Base-by-base conservation (phyloP, 345 rosid genomes). In the Chamaenerion angustifolium region DNA sequence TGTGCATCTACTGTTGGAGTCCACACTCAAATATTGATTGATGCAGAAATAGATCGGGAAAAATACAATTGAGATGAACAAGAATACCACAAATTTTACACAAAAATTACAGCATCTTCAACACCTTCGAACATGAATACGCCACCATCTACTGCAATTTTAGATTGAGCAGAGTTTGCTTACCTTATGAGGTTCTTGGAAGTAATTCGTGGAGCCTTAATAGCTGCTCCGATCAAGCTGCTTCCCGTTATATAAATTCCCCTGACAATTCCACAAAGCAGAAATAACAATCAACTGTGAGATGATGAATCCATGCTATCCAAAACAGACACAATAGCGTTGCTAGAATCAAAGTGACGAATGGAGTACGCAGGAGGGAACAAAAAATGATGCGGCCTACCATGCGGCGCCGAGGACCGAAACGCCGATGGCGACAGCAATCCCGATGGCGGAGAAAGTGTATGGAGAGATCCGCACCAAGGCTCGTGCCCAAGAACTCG, bases 351-450 rank as follows among this genome's bases (percentile, higher is more conserved):
- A 11, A 27, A 40, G 44, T 42, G 8, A 17, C n/a, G 47, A 56
- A 27, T 43, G 12, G 0, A n/a, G 6, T 11, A 12, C 10, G 19
- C 42, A 12, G 40, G 17, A 53, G n/a, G 35, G 8, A 10, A 8
- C 16, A 12, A 43, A 15, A 40, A 35, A 40, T 35, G 43, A 42
- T 0, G 54, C 10, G 13, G 12, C 16, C 14, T 81, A 92, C 99
- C 99, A 92, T 62, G 96, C 99, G 54, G 99, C 96, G 59, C 96
- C 99, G 69, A 92, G 99, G 64, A 92, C 96, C 10, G 96, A 92
- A 47, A 92, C 90, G 62, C 99, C 99, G 68, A 92, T 92, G 44
- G 99, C 58, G 52, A 92, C 50, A 62, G 94, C 96, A 73, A 92
- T 92, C 40, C 99, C 99, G 68, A 92, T 12, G 54, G 99, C 99